Percentiles rank a stretch among this genome's conserved stretches.
phyloP scores from a whole-genome alignment of 805 yeast species.

The Grigorovia transvaalensis region DNA sequence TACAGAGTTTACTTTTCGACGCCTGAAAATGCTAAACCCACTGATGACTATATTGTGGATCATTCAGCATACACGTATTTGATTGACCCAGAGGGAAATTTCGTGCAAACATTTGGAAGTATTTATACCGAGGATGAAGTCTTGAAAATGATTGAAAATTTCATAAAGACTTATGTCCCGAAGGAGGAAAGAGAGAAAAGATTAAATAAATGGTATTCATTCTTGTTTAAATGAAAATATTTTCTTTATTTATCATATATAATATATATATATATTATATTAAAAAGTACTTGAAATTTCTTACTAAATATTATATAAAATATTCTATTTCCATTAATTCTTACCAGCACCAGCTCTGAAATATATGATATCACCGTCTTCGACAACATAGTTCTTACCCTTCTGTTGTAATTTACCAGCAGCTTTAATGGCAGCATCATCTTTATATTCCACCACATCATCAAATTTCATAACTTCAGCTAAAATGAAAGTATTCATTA shows the following conservation, averaged over 20 bases:
- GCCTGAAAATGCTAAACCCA: conserved; percentile 83
- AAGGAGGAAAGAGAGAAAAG: conserved; percentile 56
- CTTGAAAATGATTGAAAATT: conserved; percentile 62
- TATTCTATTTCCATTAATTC: conserved; percentile 31
- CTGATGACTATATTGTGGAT: conserved; percentile 91
- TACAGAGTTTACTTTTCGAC: conserved; percentile 95
- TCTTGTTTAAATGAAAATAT: conserved; percentile 20
- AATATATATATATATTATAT: too few species aligned
- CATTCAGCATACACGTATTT: conserved; percentile 93
- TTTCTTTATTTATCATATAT: not conserved
- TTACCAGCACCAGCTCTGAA: conserved; percentile 94
- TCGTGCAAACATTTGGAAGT: conserved; percentile 89
- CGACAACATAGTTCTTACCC: conserved; percentile 92
- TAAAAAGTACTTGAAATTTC: not conserved
- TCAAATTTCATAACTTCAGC: conserved; percentile 86
- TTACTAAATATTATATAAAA: not conserved
- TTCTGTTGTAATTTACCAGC: conserved; percentile 83
- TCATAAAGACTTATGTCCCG: conserved; percentile 70
- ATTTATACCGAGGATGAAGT: conserved; percentile 74
- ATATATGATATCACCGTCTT: conserved; percentile 87
- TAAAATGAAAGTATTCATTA: conserved; percentile 87
- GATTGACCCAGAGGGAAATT: conserved; percentile 95
- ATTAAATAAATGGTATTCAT: conserved; percentile 46
- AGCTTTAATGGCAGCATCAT: conserved; percentile 73
- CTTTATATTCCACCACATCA: conserved; percentile 66